Conservation (phyloP, 345 rosid species). For the Eucalyptus camaldulensis region DNA sequence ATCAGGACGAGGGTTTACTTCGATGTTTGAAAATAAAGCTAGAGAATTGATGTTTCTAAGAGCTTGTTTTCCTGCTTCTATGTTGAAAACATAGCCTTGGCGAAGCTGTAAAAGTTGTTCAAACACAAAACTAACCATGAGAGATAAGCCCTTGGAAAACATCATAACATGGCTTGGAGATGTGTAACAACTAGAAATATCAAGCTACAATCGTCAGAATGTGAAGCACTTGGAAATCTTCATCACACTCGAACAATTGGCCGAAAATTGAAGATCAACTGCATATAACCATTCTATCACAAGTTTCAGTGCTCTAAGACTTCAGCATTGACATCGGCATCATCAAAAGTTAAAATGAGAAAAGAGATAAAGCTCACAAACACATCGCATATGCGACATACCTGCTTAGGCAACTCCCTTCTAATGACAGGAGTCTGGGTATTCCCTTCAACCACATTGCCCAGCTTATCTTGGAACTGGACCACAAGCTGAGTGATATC, state of each 20-base stretch:
- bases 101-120: conserved; percentile 49
- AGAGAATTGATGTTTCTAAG: conserved; percentile 78
- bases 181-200: not conserved
- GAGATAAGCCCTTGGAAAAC: not conserved
- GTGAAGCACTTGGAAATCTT: not conserved
- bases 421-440: conserved; percentile 67
- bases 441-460: conserved; percentile 91
- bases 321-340: not conserved
- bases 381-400: not conserved
- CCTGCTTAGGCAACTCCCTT: conserved; percentile 85
- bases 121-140: not conserved
- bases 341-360: not conserved
- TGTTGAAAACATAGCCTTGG: conserved; percentile 81
- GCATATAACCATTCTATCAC: not conserved
- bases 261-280: not conserved
- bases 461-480: conserved; percentile 92
- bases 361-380: not conserved
- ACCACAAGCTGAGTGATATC: conserved; percentile 74
- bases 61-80: conserved; percentile 91
- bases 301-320: not conserved
- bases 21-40: conserved; percentile 83
- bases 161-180: not conserved
- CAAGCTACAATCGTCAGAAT: not conserved
- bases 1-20: conserved; percentile 93
- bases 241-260: not conserved